These are phyloP conservation scores for Rubus idaeus DNA, from an alignment of 306 rosid genomes.

Conservation along the genomic window DNA sequence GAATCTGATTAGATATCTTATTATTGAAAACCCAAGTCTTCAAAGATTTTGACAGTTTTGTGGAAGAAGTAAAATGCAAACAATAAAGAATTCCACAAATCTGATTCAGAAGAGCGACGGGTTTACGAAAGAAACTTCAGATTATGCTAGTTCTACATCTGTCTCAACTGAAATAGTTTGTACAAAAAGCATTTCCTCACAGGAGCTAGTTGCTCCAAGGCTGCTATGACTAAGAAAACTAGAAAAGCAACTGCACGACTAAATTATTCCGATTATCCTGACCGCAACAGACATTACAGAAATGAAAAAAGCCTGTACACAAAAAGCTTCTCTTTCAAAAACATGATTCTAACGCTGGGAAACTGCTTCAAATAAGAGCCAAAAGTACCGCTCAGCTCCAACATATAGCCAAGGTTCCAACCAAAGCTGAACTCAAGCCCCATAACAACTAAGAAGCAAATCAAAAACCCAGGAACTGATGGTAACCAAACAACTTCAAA, in stretches of 20 bases:
- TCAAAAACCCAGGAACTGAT: not conserved
- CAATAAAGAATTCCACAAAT: not conserved
- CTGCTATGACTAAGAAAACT: not conserved
- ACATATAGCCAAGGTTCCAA: not conserved
- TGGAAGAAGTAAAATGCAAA: not conserved
- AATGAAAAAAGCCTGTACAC: not conserved
- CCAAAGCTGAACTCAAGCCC: not conserved
- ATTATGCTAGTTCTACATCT: not conserved
- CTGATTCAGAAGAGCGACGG: not conserved
- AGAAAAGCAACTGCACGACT: not conserved
- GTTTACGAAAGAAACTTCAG: not conserved
- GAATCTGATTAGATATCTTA: not conserved
- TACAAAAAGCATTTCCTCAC: not conserved
- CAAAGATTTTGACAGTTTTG: not conserved
- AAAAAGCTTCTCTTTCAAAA: not conserved
- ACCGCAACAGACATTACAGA: not conserved
- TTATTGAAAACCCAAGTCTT: not conserved
- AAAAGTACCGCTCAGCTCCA: constrained; percentile 1
- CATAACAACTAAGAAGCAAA: not conserved
- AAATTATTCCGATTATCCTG: not conserved
- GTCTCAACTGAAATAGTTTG: not conserved
- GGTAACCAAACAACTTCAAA: constrained; percentile 28
- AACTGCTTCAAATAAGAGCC: not conserved
- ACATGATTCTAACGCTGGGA: not conserved
- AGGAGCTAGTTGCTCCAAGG: not conserved